These are phyloP conservation scores for Lyophyllum atratum DNA, from an alignment of 768 basidiomycete species.

Conservation along the genomic window DNA sequence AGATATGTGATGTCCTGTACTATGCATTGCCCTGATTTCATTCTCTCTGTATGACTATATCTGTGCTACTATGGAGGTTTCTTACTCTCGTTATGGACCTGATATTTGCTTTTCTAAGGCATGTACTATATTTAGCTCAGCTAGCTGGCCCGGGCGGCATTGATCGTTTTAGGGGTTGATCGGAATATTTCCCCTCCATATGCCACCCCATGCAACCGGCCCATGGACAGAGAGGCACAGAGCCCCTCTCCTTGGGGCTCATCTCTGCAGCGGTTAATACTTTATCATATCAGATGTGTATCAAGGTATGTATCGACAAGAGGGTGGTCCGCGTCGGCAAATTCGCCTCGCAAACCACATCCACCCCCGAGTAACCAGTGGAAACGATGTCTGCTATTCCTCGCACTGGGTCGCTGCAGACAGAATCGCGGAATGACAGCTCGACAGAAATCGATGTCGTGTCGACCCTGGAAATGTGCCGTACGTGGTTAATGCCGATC, in stretches of 20 bases:
- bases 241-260: too few species aligned
- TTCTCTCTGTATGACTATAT: neutral
- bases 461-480: slow-evolving; percentile 31
- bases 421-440: slow-evolving; percentile 26
- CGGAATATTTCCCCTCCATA: too few species aligned
- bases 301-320: too few species aligned
- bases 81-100: neutral
- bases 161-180: too few species aligned
- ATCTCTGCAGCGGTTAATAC: too few species aligned
- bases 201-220: too few species aligned
- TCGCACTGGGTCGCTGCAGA: slow-evolving; percentile 23
- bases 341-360: neutral
- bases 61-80: neutral
- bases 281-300: neutral
- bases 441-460: slow-evolving; percentile 30
- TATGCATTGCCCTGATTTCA: neutral
- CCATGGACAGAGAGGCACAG: too few species aligned
- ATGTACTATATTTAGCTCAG: too few species aligned
- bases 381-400: neutral
- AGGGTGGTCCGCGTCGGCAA: neutral
- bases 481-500: slow-evolving; percentile 12
- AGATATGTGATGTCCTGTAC: slow-evolving; percentile 15
- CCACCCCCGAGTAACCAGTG: neutral
- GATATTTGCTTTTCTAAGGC: too few species aligned
- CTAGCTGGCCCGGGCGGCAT: too few species aligned